phyloP scores from a whole-genome alignment of 306 rosid species.

The Vigna angularis region DNA sequence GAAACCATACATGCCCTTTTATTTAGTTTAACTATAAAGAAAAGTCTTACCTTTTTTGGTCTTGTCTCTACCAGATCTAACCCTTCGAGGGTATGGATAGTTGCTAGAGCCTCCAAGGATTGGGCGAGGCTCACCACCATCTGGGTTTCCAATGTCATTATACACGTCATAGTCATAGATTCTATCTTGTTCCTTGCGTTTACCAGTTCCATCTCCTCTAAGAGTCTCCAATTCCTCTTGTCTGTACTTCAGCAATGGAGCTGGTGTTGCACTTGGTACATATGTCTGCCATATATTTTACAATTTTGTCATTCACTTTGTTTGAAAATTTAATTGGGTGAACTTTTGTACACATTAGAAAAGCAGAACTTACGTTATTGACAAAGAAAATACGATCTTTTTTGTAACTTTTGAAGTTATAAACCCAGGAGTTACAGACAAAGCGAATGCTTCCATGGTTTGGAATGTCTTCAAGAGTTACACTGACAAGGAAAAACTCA shows the following conservation, averaged over 20 bases:
- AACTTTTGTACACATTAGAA: not conserved
- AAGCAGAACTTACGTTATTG: conserved; percentile 29
- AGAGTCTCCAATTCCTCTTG: conserved; percentile 37
- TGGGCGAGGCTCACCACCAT: conserved; percentile 54
- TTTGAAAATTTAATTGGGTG: not conserved
- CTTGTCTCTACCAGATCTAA: conserved; percentile 71
- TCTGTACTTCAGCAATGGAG: conserved; percentile 33
- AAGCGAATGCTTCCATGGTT: conserved; percentile 57
- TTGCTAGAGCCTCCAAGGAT: conserved; percentile 71
- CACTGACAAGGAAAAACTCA: conserved; percentile 67
- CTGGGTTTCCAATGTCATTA: conserved; percentile 55
- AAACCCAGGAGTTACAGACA: conserved; percentile 78
- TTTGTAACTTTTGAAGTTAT: conserved; percentile 52
- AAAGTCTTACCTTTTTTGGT: conserved; percentile 55
- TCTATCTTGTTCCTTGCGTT: not conserved
- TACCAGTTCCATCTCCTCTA: conserved; percentile 49
- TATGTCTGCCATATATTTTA: conserved; percentile 26
- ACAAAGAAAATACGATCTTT: conserved; percentile 67
- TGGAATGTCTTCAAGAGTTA: conserved; percentile 70
- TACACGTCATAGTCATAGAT: not conserved
- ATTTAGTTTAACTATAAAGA: too few relatives aligned
- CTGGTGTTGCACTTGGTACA: conserved; percentile 43
- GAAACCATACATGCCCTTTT: too few relatives aligned
- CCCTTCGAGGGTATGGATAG: conserved; percentile 84
- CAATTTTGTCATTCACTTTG: too few relatives aligned